phyloP scores from a whole-genome alignment of 108 stramenopile genomes.

The Pseudonitzschia multiseries region DNA sequence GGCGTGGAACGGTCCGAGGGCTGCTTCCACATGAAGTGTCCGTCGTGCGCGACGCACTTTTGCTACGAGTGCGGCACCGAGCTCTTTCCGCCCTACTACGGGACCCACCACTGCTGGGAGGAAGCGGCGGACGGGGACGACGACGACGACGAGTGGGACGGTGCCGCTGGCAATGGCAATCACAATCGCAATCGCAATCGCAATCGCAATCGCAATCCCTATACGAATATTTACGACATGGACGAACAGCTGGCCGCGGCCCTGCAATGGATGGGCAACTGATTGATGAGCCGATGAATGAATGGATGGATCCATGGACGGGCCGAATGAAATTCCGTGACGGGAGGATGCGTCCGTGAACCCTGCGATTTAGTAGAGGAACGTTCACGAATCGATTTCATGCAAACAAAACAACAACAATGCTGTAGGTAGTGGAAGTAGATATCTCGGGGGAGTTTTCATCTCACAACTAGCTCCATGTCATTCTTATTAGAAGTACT shows the following conservation, averaged over 20 bases:
- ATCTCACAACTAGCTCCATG: too few species aligned
- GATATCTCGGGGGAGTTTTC: too few species aligned
- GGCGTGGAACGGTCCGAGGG: conserved; percentile 52
- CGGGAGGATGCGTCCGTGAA: too few species aligned
- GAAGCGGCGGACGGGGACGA: conserved; percentile 13
- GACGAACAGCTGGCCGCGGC: conserved; percentile 2
- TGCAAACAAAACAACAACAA: too few species aligned
- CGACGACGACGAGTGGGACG: not conserved
- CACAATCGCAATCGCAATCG: not conserved
- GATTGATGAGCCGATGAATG: not conserved
- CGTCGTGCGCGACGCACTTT: conserved; percentile 52
- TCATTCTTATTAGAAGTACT: too few species aligned
- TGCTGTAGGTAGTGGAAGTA: too few species aligned
- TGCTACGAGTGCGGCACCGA: conserved; percentile 60
- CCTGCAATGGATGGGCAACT: not conserved
- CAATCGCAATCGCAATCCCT: not conserved
- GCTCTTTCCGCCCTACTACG: conserved; percentile 51
- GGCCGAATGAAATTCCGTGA: too few species aligned
- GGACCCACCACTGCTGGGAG: conserved; percentile 65
- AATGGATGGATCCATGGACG: too few species aligned
- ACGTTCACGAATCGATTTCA: too few species aligned
- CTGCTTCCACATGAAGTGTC: conserved; percentile 57
- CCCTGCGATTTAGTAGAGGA: too few species aligned
- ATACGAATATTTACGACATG: not conserved
- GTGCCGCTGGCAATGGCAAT: not conserved